Evolutionary conservation across 2,329 filamentous ascomycete species (phyloP).

Genomic region (Acrocalymma vagum): DNA sequence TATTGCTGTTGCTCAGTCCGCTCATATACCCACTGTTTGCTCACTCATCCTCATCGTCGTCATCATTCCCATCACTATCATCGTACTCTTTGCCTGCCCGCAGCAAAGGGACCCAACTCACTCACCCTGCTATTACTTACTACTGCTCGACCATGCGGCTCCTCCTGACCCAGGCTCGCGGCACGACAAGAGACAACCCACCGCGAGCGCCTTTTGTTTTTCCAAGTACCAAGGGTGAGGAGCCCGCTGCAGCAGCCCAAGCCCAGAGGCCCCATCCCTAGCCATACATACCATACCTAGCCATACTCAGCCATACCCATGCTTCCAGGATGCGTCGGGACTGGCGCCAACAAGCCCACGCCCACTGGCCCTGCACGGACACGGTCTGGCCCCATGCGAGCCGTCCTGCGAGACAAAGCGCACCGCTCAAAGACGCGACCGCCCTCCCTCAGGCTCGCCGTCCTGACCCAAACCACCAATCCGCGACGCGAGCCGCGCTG

Average conservation of each 20-base stretch:
- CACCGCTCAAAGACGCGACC: slow-evolving; percentile 28
- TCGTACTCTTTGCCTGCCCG: background rate
- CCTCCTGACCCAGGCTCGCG: slow-evolving; percentile 41
- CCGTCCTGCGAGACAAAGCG: slow-evolving; percentile 42
- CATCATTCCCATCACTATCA: too few relatives aligned
- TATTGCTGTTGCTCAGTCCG: background rate
- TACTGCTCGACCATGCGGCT: slow-evolving; percentile 44
- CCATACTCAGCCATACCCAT: too few relatives aligned
- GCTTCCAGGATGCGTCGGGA: slow-evolving; percentile 39
- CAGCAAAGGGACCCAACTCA: background rate
- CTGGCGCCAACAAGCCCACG: slow-evolving; percentile 43
- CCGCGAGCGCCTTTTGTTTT: slow-evolving; percentile 35
- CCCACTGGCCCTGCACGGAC: slow-evolving; percentile 36
- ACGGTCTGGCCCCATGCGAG: slow-evolving; percentile 41
- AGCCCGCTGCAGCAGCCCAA: slow-evolving; percentile 30
- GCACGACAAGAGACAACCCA: slow-evolving; percentile 39
- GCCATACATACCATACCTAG: too few relatives aligned
- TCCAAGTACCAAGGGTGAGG: slow-evolving; percentile 44
- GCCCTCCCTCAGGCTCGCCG: slow-evolving; percentile 28
- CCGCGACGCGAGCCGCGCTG: slow-evolving; percentile 24
- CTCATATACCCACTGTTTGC: too few relatives aligned
- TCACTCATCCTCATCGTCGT: too few relatives aligned
- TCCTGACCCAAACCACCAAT: slow-evolving; percentile 26
- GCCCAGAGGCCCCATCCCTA: too few relatives aligned
- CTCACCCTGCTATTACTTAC: too few relatives aligned